phyloP scores from a whole-genome alignment of 352 stramenopile species.

The Globisporangium yorkense region DNA sequence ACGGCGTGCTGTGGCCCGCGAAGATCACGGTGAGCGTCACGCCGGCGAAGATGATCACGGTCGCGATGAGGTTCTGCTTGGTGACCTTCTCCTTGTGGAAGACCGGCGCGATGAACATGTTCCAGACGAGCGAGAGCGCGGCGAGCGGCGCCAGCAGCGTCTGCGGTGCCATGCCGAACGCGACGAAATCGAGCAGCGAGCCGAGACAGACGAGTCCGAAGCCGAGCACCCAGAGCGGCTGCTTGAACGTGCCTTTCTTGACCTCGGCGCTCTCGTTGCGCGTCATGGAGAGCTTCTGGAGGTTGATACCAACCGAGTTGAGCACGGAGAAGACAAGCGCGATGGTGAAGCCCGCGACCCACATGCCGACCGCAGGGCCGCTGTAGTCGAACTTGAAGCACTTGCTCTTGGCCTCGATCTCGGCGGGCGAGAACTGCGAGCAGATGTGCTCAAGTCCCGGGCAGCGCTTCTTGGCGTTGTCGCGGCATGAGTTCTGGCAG shows the following conservation, averaged over 20 bases:
- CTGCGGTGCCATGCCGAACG: conserved; percentile 89
- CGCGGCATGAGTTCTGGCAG: conserved; percentile 56
- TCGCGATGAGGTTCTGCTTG: conserved; percentile 72
- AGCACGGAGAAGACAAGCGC: conserved; percentile 85
- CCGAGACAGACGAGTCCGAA: conserved; percentile 78
- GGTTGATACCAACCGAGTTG: conserved; percentile 88
- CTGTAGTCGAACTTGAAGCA: conserved; percentile 78
- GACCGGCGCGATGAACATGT: conserved; percentile 88
- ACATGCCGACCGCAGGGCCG: conserved; percentile 73
- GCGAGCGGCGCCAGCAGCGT: conserved; percentile 87
- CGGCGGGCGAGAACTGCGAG: conserved; percentile 21
- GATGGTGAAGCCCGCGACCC: conserved; percentile 83
- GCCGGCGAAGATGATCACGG: conserved; percentile 84
- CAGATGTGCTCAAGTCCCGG: conserved; percentile 62
- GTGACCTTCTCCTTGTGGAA: conserved; percentile 90
- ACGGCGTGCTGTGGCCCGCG: conserved; percentile 75
- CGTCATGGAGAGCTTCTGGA: conserved; percentile 88
- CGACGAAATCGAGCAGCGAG: conserved; percentile 87
- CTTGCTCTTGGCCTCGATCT: conserved; percentile 64
- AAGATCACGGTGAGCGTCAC: conserved; percentile 89
- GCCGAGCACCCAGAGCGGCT: conserved; percentile 88
- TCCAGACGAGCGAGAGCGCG: conserved; percentile 88
- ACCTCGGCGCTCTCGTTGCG: conserved; percentile 56
- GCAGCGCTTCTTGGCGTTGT: conserved; percentile 52
- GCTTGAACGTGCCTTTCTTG: conserved; percentile 74